Evolutionary conservation across 139 green algal genomes (phyloP).

Genomic region (Chlorella sp.): DNA sequence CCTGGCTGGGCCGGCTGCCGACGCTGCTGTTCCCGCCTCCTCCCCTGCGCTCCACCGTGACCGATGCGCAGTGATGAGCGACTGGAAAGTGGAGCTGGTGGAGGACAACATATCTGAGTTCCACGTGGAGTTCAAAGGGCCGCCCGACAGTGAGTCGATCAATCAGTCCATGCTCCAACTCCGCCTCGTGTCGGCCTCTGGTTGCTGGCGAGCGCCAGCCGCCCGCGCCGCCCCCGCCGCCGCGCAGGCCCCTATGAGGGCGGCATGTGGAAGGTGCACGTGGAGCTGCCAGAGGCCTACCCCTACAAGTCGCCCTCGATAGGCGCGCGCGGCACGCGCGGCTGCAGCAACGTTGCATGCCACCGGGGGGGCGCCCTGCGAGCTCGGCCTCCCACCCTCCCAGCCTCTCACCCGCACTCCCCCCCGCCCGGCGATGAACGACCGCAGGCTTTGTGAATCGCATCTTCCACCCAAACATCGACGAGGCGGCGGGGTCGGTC

Average conservation of each 20-base stretch:
- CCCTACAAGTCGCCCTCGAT: slow-evolving; percentile 96
- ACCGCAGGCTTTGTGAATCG: slow-evolving; percentile 97
- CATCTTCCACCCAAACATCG: slow-evolving; percentile 99
- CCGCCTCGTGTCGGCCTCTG: not conserved
- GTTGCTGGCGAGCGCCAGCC: no score
- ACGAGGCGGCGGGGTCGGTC: slow-evolving; percentile 84
- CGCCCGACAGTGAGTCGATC: slow-evolving; percentile 73
- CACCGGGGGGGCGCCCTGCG: no score
- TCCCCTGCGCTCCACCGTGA: no score
- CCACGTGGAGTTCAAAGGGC: slow-evolving; percentile 90
- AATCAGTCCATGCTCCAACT: not conserved
- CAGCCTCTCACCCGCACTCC: no score
- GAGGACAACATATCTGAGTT: slow-evolving; percentile 96
- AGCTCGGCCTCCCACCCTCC: no score
- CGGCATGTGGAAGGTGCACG: slow-evolving; percentile 93
- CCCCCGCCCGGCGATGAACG: no score
- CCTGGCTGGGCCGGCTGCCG: no score
- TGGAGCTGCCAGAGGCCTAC: slow-evolving; percentile 93
- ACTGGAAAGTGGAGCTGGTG: slow-evolving; percentile 96
- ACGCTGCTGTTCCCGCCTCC: no score
- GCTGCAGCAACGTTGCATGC: no score
- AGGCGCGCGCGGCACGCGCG: no score
- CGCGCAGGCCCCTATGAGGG: slow-evolving; percentile 90
- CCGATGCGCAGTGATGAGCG: slow-evolving; percentile 93
- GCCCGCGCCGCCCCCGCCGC: not conserved